A percentile compares a stretch with the other conserved stretches of the same genome.
Evolutionary conservation across 305 asterid genomes (phyloP).

Genomic region (Vinca major): DNA sequence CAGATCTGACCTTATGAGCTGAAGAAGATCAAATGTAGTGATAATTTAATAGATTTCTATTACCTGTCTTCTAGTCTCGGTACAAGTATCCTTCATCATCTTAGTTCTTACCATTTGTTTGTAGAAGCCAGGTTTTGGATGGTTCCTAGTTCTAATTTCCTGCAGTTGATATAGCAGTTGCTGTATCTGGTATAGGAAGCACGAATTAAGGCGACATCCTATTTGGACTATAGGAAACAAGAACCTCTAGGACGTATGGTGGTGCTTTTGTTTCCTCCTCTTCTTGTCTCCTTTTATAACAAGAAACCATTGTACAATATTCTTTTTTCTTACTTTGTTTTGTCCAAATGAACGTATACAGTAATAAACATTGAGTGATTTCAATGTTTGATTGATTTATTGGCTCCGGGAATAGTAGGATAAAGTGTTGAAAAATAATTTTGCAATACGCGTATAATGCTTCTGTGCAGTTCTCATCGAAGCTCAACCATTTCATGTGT

Average conservation of each 20-base stretch:
- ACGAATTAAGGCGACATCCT: too few species aligned
- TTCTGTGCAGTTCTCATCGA: not conserved
- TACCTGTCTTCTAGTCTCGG: not conserved
- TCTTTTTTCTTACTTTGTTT: not conserved
- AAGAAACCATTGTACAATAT: not conserved
- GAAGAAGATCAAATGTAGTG: not conserved
- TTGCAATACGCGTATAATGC: not conserved
- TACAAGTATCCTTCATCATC: not conserved
- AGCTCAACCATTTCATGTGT: not conserved
- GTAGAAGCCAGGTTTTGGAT: not conserved
- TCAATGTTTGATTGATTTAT: not conserved
- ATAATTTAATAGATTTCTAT: not conserved
- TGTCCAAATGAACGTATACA: not conserved
- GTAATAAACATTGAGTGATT: not conserved
- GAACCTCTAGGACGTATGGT: not conserved
- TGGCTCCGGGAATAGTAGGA: not conserved
- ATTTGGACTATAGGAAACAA: not conserved
- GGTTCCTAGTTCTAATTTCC: not conserved
- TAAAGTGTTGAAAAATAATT: not conserved
- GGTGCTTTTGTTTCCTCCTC: not conserved
- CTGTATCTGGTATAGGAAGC: not conserved
- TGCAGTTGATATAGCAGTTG: not conserved
- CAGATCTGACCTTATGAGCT: constrained; percentile 6
- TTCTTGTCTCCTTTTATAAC: not conserved
- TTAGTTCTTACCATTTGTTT: not conserved